A percentile compares a stretch with the other conserved stretches of the same genome.
phyloP scores from a whole-genome alignment of 2,329 filamentous ascomycete genomes.

The Cladophialophora yegresii region DNA sequence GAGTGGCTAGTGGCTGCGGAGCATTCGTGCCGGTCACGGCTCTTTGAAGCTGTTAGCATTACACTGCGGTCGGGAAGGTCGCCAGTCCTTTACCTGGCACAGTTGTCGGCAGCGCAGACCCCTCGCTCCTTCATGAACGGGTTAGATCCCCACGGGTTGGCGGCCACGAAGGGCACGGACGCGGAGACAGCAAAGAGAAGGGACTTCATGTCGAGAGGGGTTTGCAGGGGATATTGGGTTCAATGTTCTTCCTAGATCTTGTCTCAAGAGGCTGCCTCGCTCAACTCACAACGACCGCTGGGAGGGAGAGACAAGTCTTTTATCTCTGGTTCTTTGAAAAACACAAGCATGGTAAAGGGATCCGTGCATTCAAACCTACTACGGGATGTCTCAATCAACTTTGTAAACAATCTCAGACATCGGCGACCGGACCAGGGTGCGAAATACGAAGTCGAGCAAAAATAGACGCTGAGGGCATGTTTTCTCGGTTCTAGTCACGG shows the following conservation, averaged over 20 bases:
- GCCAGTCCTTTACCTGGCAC: slow-evolving; percentile 17
- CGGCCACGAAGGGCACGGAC: slow-evolving; percentile 15
- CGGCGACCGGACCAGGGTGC: slow-evolving; percentile 3
- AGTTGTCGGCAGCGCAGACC: slow-evolving; percentile 24
- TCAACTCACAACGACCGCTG: background rate
- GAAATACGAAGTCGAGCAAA: background rate
- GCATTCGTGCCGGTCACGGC: slow-evolving; percentile 21
- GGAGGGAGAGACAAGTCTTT: background rate
- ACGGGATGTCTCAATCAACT: background rate
- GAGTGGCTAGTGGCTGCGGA: slow-evolving; percentile 19
- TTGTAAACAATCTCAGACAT: slow-evolving; percentile 20
- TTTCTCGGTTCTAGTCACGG: background rate
- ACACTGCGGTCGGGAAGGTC: background rate
- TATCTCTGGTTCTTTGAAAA: background rate
- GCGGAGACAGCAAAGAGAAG: slow-evolving; percentile 13
- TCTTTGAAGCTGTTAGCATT: slow-evolving; percentile 8
- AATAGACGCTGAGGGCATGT: slow-evolving; percentile 5
- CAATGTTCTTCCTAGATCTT: background rate
- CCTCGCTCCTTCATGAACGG: slow-evolving; percentile 13
- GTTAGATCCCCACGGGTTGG: slow-evolving; percentile 13
- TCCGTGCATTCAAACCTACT: slow-evolving; percentile 2
- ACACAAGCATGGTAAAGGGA: background rate
- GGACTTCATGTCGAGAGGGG: slow-evolving; percentile 17
- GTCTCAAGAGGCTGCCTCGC: background rate
- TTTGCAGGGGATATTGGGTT: background rate